Evolutionary conservation across 2,329 filamentous ascomycete genomes (phyloP).

Genomic region (Didymella pomorum): DNA sequence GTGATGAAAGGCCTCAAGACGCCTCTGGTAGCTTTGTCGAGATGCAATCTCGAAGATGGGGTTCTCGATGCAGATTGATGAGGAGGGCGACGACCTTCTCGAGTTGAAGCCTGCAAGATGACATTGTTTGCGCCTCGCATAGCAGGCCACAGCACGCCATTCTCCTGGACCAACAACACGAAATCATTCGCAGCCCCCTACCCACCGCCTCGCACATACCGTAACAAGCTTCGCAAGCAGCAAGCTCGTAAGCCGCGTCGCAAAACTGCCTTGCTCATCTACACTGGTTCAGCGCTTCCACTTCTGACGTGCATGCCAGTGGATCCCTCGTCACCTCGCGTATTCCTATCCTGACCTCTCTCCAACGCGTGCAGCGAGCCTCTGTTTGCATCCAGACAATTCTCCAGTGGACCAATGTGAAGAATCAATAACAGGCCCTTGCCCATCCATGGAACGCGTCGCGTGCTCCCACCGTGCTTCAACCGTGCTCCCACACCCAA

Average conservation of each 20-base stretch:
- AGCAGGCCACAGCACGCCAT: not conserved
- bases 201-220: not conserved
- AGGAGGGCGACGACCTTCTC: not conserved
- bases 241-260: not conserved
- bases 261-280: slow-evolving; percentile 1
- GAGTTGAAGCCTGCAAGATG: not conserved
- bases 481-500: not conserved
- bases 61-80: not conserved
- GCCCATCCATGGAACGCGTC: not conserved
- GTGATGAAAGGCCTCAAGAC: not conserved
- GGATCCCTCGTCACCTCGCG: slow-evolving; percentile 9
- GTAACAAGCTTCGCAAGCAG: not conserved
- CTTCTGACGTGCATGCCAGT: slow-evolving; percentile 8
- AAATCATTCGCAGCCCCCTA: not conserved
- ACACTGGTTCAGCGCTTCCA: not conserved
- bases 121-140: not conserved
- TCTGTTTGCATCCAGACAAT: not conserved
- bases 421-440: not conserved
- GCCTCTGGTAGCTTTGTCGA: not conserved
- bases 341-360: not conserved
- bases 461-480: not conserved
- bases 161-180: not conserved
- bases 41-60: not conserved
- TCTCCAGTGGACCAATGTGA: not conserved
- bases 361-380: not conserved